Evolutionary conservation across 805 yeast species (phyloP).

Genomic region (Diddensiella caesifluorescens): DNA sequence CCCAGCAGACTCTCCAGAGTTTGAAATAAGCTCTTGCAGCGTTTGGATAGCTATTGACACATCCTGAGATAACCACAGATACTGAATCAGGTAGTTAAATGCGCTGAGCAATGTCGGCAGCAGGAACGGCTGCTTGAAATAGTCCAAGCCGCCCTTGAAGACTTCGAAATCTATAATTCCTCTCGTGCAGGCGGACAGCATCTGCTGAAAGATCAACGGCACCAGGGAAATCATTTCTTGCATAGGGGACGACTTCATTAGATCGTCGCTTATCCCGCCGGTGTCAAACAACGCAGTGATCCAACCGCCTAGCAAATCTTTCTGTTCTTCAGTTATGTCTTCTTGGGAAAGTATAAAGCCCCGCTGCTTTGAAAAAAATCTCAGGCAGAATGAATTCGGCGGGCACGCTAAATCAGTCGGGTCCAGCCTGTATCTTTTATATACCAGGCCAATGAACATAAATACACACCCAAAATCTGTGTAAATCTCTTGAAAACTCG

Average conservation of each 20-base stretch:
- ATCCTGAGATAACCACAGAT: slow-evolving; percentile 35
- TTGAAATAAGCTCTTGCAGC: slow-evolving; percentile 40
- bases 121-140: slow-evolving; percentile 76
- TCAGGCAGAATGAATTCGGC: background rate
- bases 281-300: slow-evolving; percentile 72
- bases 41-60: slow-evolving; percentile 36
- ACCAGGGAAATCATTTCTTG: slow-evolving; percentile 64
- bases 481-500: slow-evolving; percentile 59
- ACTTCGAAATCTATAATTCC: slow-evolving; percentile 54
- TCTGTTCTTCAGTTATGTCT: slow-evolving; percentile 23
- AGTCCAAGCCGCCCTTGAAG: slow-evolving; percentile 75
- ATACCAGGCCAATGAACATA: slow-evolving; percentile 40
- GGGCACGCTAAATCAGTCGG: background rate
- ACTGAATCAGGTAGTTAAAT: slow-evolving; percentile 44
- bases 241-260: slow-evolving; percentile 60
- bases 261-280: slow-evolving; percentile 79
- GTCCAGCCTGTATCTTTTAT: slow-evolving; percentile 32
- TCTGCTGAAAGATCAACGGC: slow-evolving; percentile 71
- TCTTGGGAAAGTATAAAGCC: slow-evolving; percentile 5
- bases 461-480: slow-evolving; percentile 62
- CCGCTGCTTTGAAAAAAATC: background rate
- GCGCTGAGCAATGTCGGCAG: slow-evolving; percentile 52
- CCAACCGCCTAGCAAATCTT: slow-evolving; percentile 58
- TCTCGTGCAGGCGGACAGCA: slow-evolving; percentile 53
- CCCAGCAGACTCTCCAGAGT: slow-evolving; percentile 36